phyloP scores from a whole-genome alignment of 257 asterid species.

The Solanum sejunctum region DNA sequence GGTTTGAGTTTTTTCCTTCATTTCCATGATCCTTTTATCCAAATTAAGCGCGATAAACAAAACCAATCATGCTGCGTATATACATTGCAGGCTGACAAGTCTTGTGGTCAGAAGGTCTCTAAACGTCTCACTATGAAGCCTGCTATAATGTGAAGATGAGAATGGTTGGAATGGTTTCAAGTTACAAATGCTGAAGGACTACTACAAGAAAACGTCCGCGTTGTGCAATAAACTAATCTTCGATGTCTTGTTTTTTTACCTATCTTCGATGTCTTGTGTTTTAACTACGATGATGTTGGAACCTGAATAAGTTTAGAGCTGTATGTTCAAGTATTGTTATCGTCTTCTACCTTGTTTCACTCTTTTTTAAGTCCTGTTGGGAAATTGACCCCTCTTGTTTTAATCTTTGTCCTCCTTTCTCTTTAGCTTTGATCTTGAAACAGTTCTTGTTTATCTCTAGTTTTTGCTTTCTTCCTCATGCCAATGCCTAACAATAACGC shows the following conservation, averaged over 20 bases:
- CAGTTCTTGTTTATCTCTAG: too few species aligned
- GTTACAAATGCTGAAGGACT: background rate
- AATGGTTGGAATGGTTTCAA: background rate
- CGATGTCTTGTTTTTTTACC: background rate
- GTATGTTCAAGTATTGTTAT: background rate
- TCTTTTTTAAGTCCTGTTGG: background rate
- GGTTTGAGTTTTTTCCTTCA: constrained; percentile 13
- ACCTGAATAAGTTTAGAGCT: background rate
- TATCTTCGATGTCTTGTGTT: too few species aligned
- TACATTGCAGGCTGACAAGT: constrained; percentile 3
- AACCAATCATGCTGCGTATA: background rate
- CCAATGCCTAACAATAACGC: too few species aligned
- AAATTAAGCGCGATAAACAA: background rate
- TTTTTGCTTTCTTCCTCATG: too few species aligned
- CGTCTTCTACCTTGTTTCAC: background rate
- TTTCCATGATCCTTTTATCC: background rate
- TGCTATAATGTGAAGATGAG: background rate
- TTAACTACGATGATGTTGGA: background rate
- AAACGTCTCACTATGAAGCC: constrained; percentile 6
- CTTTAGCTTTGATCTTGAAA: too few species aligned
- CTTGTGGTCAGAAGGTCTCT: constrained; percentile 9
- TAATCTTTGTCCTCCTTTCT: too few species aligned
- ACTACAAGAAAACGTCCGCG: background rate
- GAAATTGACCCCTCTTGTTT: too few species aligned
- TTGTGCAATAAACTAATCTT: background rate